These are phyloP conservation scores for Pseudonitzschia pungens DNA, from an alignment of 108 stramenopile genomes.

Conservation along the genomic window DNA sequence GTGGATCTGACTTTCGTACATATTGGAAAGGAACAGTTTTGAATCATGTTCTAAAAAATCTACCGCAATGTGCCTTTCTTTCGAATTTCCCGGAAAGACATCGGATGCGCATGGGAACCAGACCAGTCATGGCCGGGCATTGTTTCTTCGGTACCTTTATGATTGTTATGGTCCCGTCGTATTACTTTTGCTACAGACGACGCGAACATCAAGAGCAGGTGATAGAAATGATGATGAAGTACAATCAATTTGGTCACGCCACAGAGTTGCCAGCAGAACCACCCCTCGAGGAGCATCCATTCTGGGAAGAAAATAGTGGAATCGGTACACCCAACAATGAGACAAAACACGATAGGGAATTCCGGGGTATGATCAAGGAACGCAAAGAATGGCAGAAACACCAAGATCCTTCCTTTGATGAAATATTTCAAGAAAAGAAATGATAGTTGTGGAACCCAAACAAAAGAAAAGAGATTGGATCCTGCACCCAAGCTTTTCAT, in stretches of 20 bases:
- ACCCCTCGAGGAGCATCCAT: conserved; percentile 74
- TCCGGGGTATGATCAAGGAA: conserved; percentile 66
- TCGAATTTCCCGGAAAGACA: conserved; percentile 36
- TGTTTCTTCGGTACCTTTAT: conserved; percentile 54
- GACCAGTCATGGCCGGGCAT: conserved; percentile 48
- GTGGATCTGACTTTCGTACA: too few species aligned
- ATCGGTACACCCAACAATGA: neutral
- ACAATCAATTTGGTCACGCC: conserved; percentile 76
- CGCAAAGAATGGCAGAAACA: conserved; percentile 80
- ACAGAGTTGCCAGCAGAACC: conserved; percentile 63
- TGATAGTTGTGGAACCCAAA: neutral
- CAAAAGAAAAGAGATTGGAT: too few species aligned
- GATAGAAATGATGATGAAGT: conserved; percentile 83
- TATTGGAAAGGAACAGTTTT: neutral
- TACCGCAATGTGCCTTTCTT: neutral
- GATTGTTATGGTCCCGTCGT: conserved; percentile 61
- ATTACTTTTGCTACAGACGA: conserved; percentile 78
- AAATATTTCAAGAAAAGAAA: conserved; percentile 63
- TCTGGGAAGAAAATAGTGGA: conserved; percentile 44
- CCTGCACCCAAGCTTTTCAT: too few species aligned
- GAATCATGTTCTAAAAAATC: neutral
- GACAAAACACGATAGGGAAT: conserved; percentile 49
- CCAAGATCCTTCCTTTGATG: conserved; percentile 55
- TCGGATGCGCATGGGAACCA: conserved; percentile 73
- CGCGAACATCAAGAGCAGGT: conserved; percentile 71